These are phyloP conservation scores for Fusarium sulawesiense DNA, from an alignment of 2,329 filamentous ascomycete species.

Conservation along the genomic window DNA sequence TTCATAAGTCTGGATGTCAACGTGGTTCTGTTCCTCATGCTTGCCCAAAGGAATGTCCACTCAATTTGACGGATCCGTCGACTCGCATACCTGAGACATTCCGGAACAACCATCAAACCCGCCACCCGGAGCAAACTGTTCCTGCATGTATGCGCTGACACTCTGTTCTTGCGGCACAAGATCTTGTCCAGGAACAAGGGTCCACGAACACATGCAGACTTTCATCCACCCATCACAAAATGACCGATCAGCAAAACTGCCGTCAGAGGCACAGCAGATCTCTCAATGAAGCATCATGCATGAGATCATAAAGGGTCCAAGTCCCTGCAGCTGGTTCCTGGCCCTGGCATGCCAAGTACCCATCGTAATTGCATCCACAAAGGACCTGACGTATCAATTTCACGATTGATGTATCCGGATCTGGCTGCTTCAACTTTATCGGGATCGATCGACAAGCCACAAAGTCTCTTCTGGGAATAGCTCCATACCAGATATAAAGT, in stretches of 20 bases:
- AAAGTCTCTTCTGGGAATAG: neutral
- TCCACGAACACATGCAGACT: neutral
- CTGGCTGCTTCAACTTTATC: neutral
- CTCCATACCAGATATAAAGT: conserved; percentile 16
- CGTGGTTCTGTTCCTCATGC: neutral
- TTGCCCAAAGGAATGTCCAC: neutral
- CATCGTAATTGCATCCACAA: neutral
- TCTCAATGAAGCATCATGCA: neutral
- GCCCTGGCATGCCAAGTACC: neutral
- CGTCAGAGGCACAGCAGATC: neutral
- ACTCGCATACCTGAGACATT: neutral
- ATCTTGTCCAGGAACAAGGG: neutral
- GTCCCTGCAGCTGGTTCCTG: neutral
- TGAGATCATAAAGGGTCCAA: neutral
- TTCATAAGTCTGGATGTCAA: neutral
- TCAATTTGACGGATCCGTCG: neutral
- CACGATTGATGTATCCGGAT: neutral
- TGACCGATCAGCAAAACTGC: neutral
- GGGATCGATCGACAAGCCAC: conserved; percentile 9
- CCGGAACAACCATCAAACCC: neutral
- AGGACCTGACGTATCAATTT: neutral
- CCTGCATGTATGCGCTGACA: neutral
- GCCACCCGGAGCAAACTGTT: neutral
- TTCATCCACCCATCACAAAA: neutral
- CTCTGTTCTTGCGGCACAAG: neutral